phyloP scores from a whole-genome alignment of 164 flowering plant genomes.

The Berberis vulgaris region DNA sequence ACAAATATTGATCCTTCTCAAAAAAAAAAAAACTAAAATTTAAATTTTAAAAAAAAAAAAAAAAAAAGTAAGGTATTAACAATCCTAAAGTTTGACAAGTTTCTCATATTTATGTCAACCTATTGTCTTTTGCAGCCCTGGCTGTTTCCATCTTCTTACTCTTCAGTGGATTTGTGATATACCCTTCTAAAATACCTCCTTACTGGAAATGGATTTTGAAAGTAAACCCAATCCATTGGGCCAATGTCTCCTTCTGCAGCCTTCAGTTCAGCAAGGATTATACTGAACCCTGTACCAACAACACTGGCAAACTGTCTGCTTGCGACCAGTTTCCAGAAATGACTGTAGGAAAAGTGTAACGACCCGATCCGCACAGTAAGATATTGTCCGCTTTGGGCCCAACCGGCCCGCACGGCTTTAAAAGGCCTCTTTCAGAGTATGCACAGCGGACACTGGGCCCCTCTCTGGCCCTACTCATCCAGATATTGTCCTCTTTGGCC shows the following conservation, averaged over 20 bases:
- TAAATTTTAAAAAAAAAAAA: no score
- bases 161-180: slow-evolving; percentile 30
- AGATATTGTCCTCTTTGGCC: no score
- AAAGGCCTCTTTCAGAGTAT: no score
- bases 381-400: no score
- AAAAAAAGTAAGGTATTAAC: neutral
- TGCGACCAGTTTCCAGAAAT: slow-evolving; percentile 20
- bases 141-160: slow-evolving; percentile 10
- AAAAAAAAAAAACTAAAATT: no score
- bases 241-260: slow-evolving; percentile 20
- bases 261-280: slow-evolving; percentile 19
- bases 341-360: slow-evolving; percentile 22
- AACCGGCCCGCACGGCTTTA: no score
- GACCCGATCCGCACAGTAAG: no score
- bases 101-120: neutral
- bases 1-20: no score
- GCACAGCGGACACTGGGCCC: no score
- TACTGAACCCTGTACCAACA: slow-evolving; percentile 18
- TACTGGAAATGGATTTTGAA: slow-evolving; percentile 28
- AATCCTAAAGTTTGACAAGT: no score
- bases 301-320: slow-evolving; percentile 17
- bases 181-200: slow-evolving; percentile 19
- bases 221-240: slow-evolving; percentile 23
- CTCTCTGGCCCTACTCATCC: no score
- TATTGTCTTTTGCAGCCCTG: neutral